Percentiles rank a stretch among this genome's conserved stretches.
Evolutionary conservation across 139 green algal species (phyloP).

Genomic region (Volvox africanus): DNA sequence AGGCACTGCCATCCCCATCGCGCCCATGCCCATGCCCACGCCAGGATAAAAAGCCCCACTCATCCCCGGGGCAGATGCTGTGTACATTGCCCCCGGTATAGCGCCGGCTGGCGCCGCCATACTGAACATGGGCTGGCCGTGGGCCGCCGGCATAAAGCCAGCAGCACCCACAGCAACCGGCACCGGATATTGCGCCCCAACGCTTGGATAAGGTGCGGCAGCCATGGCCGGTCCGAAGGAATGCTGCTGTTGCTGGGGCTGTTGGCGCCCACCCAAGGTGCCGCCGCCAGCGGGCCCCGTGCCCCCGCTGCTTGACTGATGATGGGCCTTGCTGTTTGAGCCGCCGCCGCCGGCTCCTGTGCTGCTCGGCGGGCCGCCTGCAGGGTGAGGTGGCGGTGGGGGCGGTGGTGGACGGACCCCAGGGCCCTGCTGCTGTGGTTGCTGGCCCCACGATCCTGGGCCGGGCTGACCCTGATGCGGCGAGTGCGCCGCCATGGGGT

Average conservation of each 20-base stretch:
- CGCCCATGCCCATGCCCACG: slow-evolving; percentile 22
- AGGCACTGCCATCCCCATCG: slow-evolving; percentile 17
- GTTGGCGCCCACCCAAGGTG: background rate
- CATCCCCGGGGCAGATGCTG: background rate
- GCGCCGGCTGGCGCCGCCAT: background rate
- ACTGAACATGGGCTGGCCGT: slow-evolving; percentile 24
- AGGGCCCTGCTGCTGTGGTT: slow-evolving; percentile 4
- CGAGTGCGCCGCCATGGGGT: background rate
- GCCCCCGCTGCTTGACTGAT: background rate
- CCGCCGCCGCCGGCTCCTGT: background rate
- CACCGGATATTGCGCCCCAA: slow-evolving; percentile 19
- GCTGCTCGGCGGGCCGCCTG: background rate
- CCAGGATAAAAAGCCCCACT: slow-evolving; percentile 31
- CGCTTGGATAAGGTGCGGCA: background rate
- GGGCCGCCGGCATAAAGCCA: background rate
- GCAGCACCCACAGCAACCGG: background rate
- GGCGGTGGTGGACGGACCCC: slow-evolving; percentile 21
- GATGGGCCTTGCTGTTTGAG: background rate
- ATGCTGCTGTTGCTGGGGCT: slow-evolving; percentile 23
- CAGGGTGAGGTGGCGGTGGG: slow-evolving; percentile 2
- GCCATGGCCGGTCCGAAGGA: slow-evolving; percentile 3
- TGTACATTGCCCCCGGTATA: slow-evolving; percentile 31
- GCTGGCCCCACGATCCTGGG: slow-evolving; percentile 15
- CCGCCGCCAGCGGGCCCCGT: background rate
- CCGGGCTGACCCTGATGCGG: background rate